Evolutionary conservation across 2,329 filamentous ascomycete species (phyloP).

Genomic region (Colletotrichum salicis): DNA sequence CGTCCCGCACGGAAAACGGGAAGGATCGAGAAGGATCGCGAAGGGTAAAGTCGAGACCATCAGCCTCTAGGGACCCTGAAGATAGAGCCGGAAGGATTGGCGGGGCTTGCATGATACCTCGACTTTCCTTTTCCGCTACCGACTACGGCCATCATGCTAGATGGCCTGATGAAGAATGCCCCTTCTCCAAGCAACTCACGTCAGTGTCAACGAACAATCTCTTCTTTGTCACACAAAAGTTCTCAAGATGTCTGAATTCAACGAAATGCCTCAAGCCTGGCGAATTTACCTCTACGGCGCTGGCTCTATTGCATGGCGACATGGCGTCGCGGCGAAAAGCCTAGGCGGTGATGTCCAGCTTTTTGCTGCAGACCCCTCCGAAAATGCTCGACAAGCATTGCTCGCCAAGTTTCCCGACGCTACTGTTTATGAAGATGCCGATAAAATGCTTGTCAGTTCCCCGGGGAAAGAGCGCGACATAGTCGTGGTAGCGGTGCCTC

Average conservation of each 20-base stretch:
- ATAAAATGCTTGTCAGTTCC: not conserved
- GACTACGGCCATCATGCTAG: not conserved
- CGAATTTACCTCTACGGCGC: conserved; percentile 1
- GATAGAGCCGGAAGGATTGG: not conserved
- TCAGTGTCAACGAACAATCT: not conserved
- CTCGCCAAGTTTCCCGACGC: not conserved
- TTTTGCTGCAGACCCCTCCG: not conserved
- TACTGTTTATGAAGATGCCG: not conserved
- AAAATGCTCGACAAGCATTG: not conserved
- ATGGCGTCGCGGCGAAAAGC: not conserved
- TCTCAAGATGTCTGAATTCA: not conserved
- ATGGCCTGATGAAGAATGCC: not conserved
- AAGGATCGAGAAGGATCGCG: not conserved
- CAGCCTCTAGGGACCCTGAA: not conserved
- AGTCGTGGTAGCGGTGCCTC: not conserved
- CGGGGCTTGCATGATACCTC: not conserved
- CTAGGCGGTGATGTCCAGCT: not conserved
- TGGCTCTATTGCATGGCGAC: conserved; percentile 4
- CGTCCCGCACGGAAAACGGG: not conserved
- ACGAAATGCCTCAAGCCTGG: not conserved
- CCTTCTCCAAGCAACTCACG: not conserved
- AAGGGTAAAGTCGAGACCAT: not conserved
- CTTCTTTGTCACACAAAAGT: not conserved
- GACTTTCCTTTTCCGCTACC: not conserved
- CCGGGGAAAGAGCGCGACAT: not conserved